Evolutionary conservation across 345 rosid species (phyloP).

Genomic region (rapeseed (Brassica napus)): DNA sequence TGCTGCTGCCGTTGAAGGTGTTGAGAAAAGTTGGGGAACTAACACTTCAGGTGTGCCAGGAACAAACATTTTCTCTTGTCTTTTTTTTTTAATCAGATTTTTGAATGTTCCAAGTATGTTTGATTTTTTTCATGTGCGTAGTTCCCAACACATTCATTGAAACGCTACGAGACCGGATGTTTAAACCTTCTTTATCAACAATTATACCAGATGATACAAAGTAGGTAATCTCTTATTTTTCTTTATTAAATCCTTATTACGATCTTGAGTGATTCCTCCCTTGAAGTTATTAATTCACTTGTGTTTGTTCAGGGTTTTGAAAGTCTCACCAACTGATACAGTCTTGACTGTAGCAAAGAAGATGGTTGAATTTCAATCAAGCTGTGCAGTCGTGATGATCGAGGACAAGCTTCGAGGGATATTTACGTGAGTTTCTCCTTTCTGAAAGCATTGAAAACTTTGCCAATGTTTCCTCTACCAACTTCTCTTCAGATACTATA

Average conservation of each 20-base stretch:
- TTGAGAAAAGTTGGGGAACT: conserved; percentile 90
- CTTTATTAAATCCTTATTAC: neutral
- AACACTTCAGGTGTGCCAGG: conserved; percentile 66
- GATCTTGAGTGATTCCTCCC: conserved; percentile 6
- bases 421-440: conserved; percentile 67
- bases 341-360: conserved; percentile 69
- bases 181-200: conserved; percentile 87
- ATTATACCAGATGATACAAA: conserved; percentile 86
- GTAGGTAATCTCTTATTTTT: conserved; percentile 82
- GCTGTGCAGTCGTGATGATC: conserved; percentile 73
- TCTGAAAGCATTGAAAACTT: neutral
- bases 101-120: neutral
- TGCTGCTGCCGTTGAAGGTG: conserved; percentile 99
- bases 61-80: neutral
- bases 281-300: conserved; percentile 4
- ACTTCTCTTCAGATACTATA: too few relatives aligned
- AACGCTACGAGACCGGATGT: conserved; percentile 91
- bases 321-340: conserved; percentile 78
- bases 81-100: neutral
- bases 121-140: conserved; percentile 36
- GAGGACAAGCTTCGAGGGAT: conserved; percentile 85
- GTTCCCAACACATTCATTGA: conserved; percentile 85
- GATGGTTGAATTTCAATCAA: conserved; percentile 77
- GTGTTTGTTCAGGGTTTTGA: conserved; percentile 68
- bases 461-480: too few relatives aligned